Conservation (phyloP, 805 yeast species). For the Yarrowia sp. region DNA sequence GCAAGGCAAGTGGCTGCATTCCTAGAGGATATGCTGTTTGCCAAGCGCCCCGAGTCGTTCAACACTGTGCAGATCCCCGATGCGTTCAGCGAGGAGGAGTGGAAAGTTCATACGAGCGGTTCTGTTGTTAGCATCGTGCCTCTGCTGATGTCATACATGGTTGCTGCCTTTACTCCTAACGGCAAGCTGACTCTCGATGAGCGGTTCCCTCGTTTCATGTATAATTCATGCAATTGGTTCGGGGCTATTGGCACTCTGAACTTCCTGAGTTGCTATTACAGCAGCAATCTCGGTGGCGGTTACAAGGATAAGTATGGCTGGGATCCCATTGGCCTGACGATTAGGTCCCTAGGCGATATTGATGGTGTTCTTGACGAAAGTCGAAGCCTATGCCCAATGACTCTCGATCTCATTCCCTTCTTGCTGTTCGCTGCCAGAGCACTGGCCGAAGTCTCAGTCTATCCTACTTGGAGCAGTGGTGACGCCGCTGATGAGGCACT, state of each 20-base stretch:
- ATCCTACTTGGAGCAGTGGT: background rate
- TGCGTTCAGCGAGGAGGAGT: conserved; percentile 11
- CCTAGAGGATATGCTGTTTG: background rate
- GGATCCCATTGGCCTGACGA: conserved; percentile 21
- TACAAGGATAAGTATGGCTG: background rate
- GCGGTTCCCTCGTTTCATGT: conserved; percentile 2
- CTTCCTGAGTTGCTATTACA: conserved; percentile 14
- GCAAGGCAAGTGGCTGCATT: background rate
- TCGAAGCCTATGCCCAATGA: background rate
- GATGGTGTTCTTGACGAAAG: background rate
- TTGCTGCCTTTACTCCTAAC: background rate
- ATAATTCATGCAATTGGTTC: conserved; percentile 1
- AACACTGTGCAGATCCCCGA: conserved; percentile 10
- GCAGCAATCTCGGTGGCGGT: background rate
- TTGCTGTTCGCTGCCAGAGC: conserved; percentile 3
- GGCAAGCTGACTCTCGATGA: background rate
- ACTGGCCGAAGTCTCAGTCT: background rate
- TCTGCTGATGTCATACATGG: conserved; percentile 17
- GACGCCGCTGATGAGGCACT: conserved; percentile 3
- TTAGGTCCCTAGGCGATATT: background rate
- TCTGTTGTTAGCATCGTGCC: background rate
- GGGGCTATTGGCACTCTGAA: conserved; percentile 13
- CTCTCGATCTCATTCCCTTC: conserved; percentile 7
- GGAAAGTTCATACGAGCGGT: background rate
- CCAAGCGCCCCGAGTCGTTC: background rate